Evolutionary conservation across 805 yeast species (phyloP).

Genomic region (Saccharomyces cerevisiae): DNA sequence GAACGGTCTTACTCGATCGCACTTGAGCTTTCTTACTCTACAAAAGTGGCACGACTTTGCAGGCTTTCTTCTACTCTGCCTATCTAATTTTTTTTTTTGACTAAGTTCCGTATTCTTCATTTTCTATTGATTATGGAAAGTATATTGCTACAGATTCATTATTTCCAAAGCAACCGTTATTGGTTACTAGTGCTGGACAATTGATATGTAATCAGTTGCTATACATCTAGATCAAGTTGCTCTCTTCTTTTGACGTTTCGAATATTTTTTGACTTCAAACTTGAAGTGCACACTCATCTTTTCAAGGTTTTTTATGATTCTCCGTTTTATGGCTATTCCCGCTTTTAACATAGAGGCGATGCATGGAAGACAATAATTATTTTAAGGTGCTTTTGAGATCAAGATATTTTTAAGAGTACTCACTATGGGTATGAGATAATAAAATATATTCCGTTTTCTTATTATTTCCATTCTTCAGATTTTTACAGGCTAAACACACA

Average conservation of each 20-base stretch:
- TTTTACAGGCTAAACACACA: background rate
- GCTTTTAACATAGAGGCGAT: background rate
- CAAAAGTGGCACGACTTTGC: constrained; percentile 3
- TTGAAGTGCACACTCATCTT: background rate
- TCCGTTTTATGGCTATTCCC: constrained; percentile 1
- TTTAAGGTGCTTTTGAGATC: no score
- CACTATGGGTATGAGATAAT: background rate
- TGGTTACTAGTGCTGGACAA: background rate
- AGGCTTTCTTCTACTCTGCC: constrained; percentile 1
- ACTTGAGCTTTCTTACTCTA: background rate
- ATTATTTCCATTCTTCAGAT: background rate
- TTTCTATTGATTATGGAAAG: background rate
- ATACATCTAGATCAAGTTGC: background rate
- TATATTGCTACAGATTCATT: background rate
- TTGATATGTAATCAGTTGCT: background rate
- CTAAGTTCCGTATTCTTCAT: background rate
- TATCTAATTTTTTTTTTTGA: background rate
- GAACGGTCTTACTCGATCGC: background rate
- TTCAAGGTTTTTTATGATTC: background rate
- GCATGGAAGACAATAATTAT: background rate
- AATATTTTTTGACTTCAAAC: background rate
- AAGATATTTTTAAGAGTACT: background rate
- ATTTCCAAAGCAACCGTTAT: background rate
- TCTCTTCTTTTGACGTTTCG: background rate
- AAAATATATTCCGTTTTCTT: background rate